Conservation (phyloP, 2,329 filamentous ascomycete genomes). For the Botrytis medusae region DNA sequence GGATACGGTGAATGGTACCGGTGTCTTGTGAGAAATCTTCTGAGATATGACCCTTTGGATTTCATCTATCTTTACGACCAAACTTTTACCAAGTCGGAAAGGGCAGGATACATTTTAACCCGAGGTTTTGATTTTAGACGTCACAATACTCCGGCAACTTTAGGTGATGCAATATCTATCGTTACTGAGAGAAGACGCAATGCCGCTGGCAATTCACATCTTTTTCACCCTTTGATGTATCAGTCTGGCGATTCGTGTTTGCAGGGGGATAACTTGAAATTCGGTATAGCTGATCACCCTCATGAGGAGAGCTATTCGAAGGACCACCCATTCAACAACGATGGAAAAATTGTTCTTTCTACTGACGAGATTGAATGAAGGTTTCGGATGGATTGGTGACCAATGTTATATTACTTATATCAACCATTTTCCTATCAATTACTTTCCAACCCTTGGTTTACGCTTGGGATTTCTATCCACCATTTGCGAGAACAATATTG, state of each 20-base stretch:
- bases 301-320: slow-evolving; percentile 10
- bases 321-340: slow-evolving; percentile 16
- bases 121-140: slow-evolving; percentile 30
- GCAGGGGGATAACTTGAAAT: slow-evolving; percentile 13
- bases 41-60: slow-evolving; percentile 35
- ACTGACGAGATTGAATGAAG: not conserved
- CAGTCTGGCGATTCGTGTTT: slow-evolving; percentile 6
- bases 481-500: not conserved
- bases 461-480: not conserved
- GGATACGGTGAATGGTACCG: slow-evolving; percentile 35
- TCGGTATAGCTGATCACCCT: slow-evolving; percentile 18
- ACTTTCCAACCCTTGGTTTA: not conserved
- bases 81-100: slow-evolving; percentile 35
- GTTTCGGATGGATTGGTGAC: no score
- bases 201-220: not conserved
- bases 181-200: slow-evolving; percentile 4
- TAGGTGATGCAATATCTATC: slow-evolving; percentile 20
- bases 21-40: slow-evolving; percentile 32
- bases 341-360: slow-evolving; percentile 1
- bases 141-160: slow-evolving; percentile 33
- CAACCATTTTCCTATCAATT: not conserved
- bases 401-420: not conserved
- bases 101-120: slow-evolving; percentile 32
- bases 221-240: not conserved
- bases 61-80: slow-evolving; percentile 36